A percentile compares a stretch with the other conserved stretches of the same genome.
phyloP scores from a whole-genome alignment of 2,329 filamentous ascomycete genomes.

The Colletotrichum incanum region DNA sequence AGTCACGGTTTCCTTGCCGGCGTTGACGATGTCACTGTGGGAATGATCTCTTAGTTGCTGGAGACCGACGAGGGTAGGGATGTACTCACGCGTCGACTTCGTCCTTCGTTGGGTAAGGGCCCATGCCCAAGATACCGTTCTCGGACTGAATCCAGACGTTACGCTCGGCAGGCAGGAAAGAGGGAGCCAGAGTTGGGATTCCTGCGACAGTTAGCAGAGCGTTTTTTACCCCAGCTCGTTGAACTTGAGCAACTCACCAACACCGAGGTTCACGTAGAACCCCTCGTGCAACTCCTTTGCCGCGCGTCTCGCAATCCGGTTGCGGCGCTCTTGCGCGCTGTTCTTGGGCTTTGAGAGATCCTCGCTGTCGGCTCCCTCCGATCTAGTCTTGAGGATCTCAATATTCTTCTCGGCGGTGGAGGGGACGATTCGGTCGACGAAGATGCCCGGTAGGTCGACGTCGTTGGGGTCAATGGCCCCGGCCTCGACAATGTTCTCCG shows the following conservation, averaged over 20 bases:
- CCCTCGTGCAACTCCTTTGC: conserved; percentile 87
- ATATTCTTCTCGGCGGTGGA: conserved; percentile 80
- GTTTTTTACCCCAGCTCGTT: neutral
- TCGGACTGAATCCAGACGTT: conserved; percentile 90
- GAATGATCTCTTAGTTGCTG: conserved; percentile 46
- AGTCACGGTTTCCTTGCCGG: conserved; percentile 90
- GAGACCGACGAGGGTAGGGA: neutral
- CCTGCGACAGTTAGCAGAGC: conserved; percentile 54
- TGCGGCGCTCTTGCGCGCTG: conserved; percentile 69
- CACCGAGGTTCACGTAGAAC: conserved; percentile 85
- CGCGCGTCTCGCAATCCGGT: conserved; percentile 82
- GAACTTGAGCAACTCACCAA: conserved; percentile 53
- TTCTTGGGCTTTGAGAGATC: conserved; percentile 57
- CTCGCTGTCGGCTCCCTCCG: conserved; percentile 53
- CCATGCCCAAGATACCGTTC: conserved; percentile 89
- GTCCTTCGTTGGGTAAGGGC: conserved; percentile 81
- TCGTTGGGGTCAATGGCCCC: conserved; percentile 82
- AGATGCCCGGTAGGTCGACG: conserved; percentile 87
- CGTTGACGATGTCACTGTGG: conserved; percentile 80
- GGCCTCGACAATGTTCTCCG: conserved; percentile 84
- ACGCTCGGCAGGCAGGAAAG: conserved; percentile 77
- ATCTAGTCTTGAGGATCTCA: conserved; percentile 76
- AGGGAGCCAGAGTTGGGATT: conserved; percentile 89
- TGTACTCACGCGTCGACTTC: conserved; percentile 73
- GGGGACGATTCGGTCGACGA: conserved; percentile 85